Evolutionary conservation across 164 flowering plant genomes (phyloP).

Genomic region (Umbilicus rupestris): DNA sequence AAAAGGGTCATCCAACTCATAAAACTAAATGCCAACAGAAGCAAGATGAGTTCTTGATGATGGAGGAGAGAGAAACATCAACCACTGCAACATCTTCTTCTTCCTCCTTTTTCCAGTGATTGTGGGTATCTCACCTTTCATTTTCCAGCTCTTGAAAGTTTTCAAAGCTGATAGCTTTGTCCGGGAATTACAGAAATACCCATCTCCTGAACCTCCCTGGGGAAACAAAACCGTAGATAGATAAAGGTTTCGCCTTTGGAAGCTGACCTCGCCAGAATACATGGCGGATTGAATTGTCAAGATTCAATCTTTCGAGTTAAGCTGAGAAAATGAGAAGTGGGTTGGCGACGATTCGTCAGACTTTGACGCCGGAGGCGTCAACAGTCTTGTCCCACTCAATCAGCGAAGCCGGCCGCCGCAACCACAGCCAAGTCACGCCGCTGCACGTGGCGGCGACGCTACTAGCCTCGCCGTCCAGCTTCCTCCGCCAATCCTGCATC

Average conservation of each 20-base stretch:
- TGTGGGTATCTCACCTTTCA: neutral
- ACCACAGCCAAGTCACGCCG: slow-evolving; percentile 93
- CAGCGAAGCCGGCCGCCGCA: slow-evolving; percentile 69
- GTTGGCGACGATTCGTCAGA: slow-evolving; percentile 72
- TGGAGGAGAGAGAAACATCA: slow-evolving; percentile 6
- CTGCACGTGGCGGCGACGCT: slow-evolving; percentile 93
- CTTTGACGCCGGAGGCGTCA: slow-evolving; percentile 88
- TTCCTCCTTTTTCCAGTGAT: neutral
- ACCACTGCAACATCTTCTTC: neutral
- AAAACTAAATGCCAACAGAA: neutral
- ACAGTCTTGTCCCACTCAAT: slow-evolving; percentile 75
- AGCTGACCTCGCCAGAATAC: neutral
- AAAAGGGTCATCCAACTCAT: neutral
- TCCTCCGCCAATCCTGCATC: slow-evolving; percentile 82
- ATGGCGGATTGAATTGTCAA: neutral
- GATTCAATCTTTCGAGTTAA: neutral
- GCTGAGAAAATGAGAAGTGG: slow-evolving; percentile 64
- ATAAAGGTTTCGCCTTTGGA: neutral
- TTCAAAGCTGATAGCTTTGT: neutral
- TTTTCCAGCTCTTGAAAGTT: neutral
- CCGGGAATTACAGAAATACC: neutral
- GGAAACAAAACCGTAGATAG: neutral
- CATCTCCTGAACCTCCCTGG: neutral
- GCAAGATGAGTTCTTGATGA: neutral
- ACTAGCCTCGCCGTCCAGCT: slow-evolving; percentile 67